Base-by-base conservation (phyloP, 106 monocot genomes). In the Allium sativum region DNA sequence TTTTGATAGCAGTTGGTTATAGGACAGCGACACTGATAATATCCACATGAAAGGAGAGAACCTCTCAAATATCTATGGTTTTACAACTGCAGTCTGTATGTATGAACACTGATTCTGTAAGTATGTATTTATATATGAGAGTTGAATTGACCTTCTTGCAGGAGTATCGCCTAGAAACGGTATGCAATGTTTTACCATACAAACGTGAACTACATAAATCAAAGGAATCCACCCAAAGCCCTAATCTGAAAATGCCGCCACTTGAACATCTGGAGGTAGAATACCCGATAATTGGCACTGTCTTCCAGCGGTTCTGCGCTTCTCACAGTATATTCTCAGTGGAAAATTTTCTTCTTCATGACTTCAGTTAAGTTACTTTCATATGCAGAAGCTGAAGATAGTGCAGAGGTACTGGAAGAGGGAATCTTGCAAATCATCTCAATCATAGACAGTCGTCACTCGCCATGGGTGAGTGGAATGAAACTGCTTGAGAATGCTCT, bases 391-490 rank as follows among this genome's bases (percentile, higher is more conserved):
- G 47, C 21, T 50, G 50, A 64, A 50, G 48, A 47, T 17, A 22
- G 22, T 16, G 21, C 64, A n/a, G 12, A 64, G 22, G 48, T 4
- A 15, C 14, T 64, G 21, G 40, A 64, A 40, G 64, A 84, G 88
- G 78, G 69, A 17, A 67, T 80, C 11, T 40, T 42, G 12, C 64
- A 62, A 66, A 65, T 74, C 18, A 12, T 61, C 6, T 52, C 73
- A 1, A 66, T 72, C 13, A 52, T 73, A 48, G 67, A 78, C 50
- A 17, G 56, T 11, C 69, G 31, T 18, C 81, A 79, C 64, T 70
- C 22, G 46, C 77, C 72, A 40, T 84, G 87, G 79, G 52, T 71
- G 61, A 80, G 77, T 74, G 98, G 88, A 44, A 18, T 85, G 41
- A 81, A 88, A 61, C 65, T 92, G 67, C 70, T 91, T 8, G 62